Percentiles rank a stretch among this genome's conserved stretches.
Evolutionary conservation across 805 yeast genomes (phyloP).

Genomic region (Hermanozyma aechmeae): DNA sequence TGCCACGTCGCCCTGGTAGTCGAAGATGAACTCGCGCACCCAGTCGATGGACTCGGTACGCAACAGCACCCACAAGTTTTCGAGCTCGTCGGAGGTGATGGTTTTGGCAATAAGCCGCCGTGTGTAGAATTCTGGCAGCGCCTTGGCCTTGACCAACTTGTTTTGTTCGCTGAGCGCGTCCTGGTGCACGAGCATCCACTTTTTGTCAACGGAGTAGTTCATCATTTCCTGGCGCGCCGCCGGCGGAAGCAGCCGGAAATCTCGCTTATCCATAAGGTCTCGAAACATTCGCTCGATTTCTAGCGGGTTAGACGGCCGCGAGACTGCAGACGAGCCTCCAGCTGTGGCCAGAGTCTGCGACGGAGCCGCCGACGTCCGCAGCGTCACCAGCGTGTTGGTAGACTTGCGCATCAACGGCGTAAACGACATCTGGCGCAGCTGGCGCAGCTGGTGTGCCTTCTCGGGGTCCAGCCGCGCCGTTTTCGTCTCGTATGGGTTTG

Average conservation of each 20-base stretch:
- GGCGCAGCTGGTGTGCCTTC: too few species aligned
- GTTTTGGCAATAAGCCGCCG: slow-evolving; percentile 61
- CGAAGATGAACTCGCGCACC: slow-evolving; percentile 67
- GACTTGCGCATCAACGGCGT: slow-evolving; percentile 3
- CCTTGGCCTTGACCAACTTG: slow-evolving; percentile 28
- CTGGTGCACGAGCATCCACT: slow-evolving; percentile 87
- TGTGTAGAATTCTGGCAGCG: slow-evolving; percentile 69
- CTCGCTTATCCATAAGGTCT: slow-evolving; percentile 76
- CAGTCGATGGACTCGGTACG: slow-evolving; percentile 81
- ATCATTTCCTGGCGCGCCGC: slow-evolving; percentile 71
- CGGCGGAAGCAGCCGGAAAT: slow-evolving; percentile 60
- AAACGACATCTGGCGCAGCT: slow-evolving; percentile 1
- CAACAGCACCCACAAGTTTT: slow-evolving; percentile 81
- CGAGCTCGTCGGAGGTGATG: slow-evolving; percentile 61
- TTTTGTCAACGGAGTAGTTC: slow-evolving; percentile 64
- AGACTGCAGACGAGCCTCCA: background rate
- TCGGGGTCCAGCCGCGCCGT: too few species aligned
- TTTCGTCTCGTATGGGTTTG: slow-evolving; percentile 22
- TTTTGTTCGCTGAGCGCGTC: slow-evolving; percentile 73
- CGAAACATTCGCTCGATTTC: slow-evolving; percentile 69
- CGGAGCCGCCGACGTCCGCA: slow-evolving; percentile 2
- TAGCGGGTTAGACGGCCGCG: slow-evolving; percentile 48
- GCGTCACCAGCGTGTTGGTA: slow-evolving; percentile 1
- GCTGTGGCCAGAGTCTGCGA: slow-evolving; percentile 2
- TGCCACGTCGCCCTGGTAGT: slow-evolving; percentile 72